These are phyloP conservation scores for Diphasiastrum complanatum DNA, from an alignment of 83 land plant genomes.

Conservation along the genomic window DNA sequence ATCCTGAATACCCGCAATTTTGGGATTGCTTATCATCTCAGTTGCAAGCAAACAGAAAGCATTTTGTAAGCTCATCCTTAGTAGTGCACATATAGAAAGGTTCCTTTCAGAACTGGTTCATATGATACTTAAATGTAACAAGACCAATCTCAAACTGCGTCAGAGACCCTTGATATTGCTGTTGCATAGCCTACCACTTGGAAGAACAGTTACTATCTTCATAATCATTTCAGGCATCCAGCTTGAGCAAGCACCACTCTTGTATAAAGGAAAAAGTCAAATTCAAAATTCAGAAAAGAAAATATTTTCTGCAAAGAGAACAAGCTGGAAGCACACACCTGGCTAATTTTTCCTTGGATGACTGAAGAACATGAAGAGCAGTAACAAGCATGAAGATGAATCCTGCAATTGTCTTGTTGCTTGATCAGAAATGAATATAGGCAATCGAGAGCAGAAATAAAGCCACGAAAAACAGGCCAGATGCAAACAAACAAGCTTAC, in stretches of 20 bases:
- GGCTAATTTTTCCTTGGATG: slow-evolving; percentile 67
- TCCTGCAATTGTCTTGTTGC: too few relatives aligned
- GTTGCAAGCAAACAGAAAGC: too few relatives aligned
- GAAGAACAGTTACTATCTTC: too few relatives aligned
- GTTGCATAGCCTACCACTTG: too few relatives aligned
- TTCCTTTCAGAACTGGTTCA: too few relatives aligned
- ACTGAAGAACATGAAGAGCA: slow-evolving; percentile 65
- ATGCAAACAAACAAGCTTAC: slow-evolving; percentile 29
- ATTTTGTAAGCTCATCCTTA: too few relatives aligned
- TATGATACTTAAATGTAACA: not conserved
- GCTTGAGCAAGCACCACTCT: not conserved
- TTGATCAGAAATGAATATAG: not conserved
- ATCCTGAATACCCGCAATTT: too few relatives aligned
- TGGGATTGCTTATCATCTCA: too few relatives aligned
- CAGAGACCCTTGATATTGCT: slow-evolving; percentile 4
- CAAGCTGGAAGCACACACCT: slow-evolving; percentile 34
- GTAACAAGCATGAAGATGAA: slow-evolving; percentile 58
- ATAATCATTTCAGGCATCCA: not conserved
- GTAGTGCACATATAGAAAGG: too few relatives aligned
- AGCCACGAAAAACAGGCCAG: not conserved
- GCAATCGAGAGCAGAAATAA: not conserved
- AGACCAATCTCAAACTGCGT: not conserved
- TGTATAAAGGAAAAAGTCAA: too few relatives aligned
- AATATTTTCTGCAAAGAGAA: not conserved
- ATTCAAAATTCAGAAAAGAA: slow-evolving; percentile 1